Evolutionary conservation across 2,329 filamentous ascomycete species (phyloP).

Genomic region (Scedosporium minutisporum): DNA sequence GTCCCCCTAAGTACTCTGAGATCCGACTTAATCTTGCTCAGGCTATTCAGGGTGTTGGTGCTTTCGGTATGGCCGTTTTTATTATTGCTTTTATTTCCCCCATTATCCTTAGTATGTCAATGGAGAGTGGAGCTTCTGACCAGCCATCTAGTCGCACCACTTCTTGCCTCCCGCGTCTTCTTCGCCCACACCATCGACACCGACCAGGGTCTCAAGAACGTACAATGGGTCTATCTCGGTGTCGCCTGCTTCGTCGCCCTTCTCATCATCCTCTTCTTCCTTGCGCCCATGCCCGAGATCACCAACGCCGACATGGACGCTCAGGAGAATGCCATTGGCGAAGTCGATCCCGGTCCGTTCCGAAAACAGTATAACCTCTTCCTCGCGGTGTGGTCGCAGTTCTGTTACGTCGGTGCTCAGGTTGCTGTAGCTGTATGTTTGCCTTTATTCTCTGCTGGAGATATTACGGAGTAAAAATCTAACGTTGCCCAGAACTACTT

Average conservation of each 20-base stretch:
- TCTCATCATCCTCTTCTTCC: constrained; percentile 48
- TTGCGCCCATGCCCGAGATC: constrained; percentile 40
- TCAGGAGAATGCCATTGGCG: constrained; percentile 33
- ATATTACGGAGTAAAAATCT: neutral
- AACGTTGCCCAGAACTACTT: constrained; percentile 30
- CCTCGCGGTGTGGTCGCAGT: constrained; percentile 50
- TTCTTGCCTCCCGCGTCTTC: constrained; percentile 51
- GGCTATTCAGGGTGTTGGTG: constrained; percentile 67
- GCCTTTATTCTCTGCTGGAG: neutral
- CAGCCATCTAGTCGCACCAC: constrained; percentile 33
- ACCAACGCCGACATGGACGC: constrained; percentile 53
- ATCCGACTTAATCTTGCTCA: constrained; percentile 65
- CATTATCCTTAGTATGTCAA: neutral
- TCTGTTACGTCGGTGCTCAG: constrained; percentile 54
- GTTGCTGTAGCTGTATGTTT: constrained; percentile 31
- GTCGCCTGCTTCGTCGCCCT: constrained; percentile 50
- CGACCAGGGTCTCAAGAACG: constrained; percentile 41
- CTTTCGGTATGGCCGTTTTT: constrained; percentile 32
- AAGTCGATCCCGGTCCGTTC: constrained; percentile 38
- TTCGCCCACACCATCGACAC: constrained; percentile 44
- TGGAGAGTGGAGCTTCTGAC: neutral
- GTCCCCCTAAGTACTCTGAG: constrained; percentile 61
- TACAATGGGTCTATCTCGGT: constrained; percentile 56
- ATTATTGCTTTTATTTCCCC: neutral
- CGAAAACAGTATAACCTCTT: constrained; percentile 51